These are phyloP conservation scores for Ganoderma multipileum DNA, from an alignment of 1,284 basidiomycete genomes.

Conservation along the genomic window DNA sequence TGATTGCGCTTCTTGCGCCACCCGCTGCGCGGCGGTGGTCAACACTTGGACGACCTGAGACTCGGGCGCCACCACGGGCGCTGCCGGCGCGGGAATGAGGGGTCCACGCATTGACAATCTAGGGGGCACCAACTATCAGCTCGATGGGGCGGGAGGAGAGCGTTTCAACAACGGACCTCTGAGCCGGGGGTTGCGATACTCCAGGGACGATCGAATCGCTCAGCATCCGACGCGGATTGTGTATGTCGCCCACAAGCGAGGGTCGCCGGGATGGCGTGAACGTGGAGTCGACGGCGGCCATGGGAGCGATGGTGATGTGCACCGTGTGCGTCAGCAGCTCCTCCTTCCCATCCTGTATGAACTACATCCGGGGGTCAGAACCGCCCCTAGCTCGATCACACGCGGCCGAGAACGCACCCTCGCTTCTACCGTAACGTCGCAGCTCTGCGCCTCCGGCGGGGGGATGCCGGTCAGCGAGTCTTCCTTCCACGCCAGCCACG, in stretches of 20 bases:
- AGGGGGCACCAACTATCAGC: constrained; percentile 13
- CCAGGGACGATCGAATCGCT: constrained; percentile 58
- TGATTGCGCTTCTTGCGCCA: constrained; percentile 74
- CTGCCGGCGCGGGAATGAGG: constrained; percentile 31
- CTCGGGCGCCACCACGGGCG: constrained; percentile 48
- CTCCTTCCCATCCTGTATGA: constrained; percentile 74
- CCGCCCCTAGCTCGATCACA: constrained; percentile 1
- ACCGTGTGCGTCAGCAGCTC: constrained; percentile 71
- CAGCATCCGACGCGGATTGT: constrained; percentile 61
- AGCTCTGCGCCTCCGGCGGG: constrained; percentile 72
- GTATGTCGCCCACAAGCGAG: constrained; percentile 60
- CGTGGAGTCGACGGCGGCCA: constrained; percentile 69
- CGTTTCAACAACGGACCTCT: constrained; percentile 35
- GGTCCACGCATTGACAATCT: constrained; percentile 35
- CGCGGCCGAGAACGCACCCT: constrained; percentile 54
- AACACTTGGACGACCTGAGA: constrained; percentile 78
- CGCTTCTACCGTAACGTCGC: constrained; percentile 74
- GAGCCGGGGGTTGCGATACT: constrained; percentile 38
- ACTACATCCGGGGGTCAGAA: constrained; percentile 50
- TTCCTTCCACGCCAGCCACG: constrained; percentile 91
- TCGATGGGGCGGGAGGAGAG: constrained; percentile 9
- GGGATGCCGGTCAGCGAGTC: constrained; percentile 78
- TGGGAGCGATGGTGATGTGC: constrained; percentile 74
- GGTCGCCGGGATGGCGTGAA: constrained; percentile 64
- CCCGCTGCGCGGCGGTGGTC: constrained; percentile 75